These are phyloP conservation scores for Tympanopsis confertula DNA, from an alignment of 2,329 filamentous ascomycete genomes.

Conservation along the genomic window DNA sequence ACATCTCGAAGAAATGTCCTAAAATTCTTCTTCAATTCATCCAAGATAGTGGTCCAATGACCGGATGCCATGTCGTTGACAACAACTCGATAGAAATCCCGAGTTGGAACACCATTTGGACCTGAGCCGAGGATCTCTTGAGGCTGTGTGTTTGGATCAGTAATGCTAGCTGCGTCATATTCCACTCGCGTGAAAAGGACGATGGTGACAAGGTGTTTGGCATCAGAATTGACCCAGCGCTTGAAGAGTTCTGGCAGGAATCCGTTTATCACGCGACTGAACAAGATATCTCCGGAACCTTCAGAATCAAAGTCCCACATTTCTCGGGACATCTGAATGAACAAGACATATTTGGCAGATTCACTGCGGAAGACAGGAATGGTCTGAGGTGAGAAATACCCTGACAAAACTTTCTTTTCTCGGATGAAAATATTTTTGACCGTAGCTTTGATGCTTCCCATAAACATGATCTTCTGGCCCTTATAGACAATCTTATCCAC, in stretches of 20 bases:
- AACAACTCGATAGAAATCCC: conserved; percentile 55
- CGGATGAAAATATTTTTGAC: conserved; percentile 53
- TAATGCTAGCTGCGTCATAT: conserved; percentile 30
- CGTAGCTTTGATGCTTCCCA: conserved; percentile 47
- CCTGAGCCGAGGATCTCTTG: conserved; percentile 11
- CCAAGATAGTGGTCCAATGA: conserved; percentile 51
- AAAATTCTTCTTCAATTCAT: conserved; percentile 53
- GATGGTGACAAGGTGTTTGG: conserved; percentile 53
- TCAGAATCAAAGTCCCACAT: conserved; percentile 64
- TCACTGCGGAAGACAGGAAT: conserved; percentile 60
- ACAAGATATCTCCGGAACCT: conserved; percentile 55
- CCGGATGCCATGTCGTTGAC: conserved; percentile 57
- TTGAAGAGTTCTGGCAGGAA: conserved; percentile 59
- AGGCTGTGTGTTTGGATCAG: not conserved
- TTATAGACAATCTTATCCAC: conserved; percentile 47
- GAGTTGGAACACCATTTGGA: conserved; percentile 9
- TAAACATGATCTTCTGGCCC: conserved; percentile 50
- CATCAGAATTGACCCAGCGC: conserved; percentile 49
- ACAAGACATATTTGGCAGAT: conserved; percentile 56
- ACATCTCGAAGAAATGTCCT: conserved; percentile 49
- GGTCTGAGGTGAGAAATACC: conserved; percentile 47
- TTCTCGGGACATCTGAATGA: conserved; percentile 59
- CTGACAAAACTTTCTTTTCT: conserved; percentile 46
- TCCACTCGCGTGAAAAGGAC: conserved; percentile 54
- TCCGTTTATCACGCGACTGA: conserved; percentile 56